Evolutionary conservation across 805 yeast species (phyloP).

Genomic region (Pichia occidentalis): DNA sequence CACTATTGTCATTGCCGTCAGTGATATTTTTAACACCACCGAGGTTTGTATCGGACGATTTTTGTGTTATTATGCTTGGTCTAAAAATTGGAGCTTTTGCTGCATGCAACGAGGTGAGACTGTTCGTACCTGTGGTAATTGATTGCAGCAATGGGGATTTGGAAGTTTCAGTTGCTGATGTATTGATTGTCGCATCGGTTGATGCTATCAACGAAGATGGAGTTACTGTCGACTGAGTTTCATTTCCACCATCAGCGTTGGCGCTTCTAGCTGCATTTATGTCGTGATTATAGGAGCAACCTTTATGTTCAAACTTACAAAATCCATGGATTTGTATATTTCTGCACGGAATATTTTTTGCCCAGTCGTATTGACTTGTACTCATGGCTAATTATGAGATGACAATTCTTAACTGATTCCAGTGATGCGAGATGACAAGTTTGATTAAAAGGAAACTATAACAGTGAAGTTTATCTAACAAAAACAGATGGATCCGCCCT

Average conservation of each 20-base stretch:
- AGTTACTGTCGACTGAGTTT: constrained; percentile 3
- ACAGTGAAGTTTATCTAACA: too few relatives aligned
- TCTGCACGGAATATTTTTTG: constrained; percentile 74
- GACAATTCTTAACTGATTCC: too few relatives aligned
- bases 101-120: constrained; percentile 6
- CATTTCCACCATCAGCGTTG: too few relatives aligned
- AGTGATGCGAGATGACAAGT: too few relatives aligned
- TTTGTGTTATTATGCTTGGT: constrained; percentile 8
- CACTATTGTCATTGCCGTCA: not conserved
- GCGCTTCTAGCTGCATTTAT: constrained; percentile 25
- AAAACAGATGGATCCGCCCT: too few relatives aligned
- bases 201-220: too few relatives aligned
- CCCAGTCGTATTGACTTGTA: constrained; percentile 37
- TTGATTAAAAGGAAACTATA: too few relatives aligned
- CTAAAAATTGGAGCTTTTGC: constrained; percentile 8
- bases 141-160: constrained; percentile 12
- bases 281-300: constrained; percentile 76
- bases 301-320: constrained; percentile 82
- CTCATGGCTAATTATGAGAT: constrained; percentile 3
- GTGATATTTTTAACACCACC: not conserved
- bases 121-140: not conserved
- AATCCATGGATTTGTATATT: constrained; percentile 81
- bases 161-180: constrained; percentile 12
- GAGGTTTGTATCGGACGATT: not conserved
- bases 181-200: constrained; percentile 4